phyloP scores from a whole-genome alignment of 192 early-diverging fungal genomes.

The Rhizoclosmatium sp. region DNA sequence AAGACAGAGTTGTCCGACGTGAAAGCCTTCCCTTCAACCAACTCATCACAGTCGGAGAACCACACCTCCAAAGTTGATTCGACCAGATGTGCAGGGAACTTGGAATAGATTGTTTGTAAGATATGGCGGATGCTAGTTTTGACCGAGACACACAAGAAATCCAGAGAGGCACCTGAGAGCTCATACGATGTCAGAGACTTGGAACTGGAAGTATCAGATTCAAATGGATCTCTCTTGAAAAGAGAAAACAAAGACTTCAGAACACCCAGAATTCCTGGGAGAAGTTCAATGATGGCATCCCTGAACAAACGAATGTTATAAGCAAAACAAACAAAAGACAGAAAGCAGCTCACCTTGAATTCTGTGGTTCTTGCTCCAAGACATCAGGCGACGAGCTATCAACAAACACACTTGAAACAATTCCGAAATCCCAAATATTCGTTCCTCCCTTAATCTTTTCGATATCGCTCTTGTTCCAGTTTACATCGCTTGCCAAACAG shows the following conservation, averaged over 20 bases:
- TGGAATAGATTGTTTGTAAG: slow-evolving; percentile 62
- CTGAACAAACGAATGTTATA: background rate
- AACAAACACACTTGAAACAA: slow-evolving; percentile 34
- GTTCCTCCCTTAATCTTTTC: slow-evolving; percentile 22
- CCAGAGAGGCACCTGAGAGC: slow-evolving; percentile 46
- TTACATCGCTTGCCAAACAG: slow-evolving; percentile 50
- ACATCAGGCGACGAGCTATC: slow-evolving; percentile 5
- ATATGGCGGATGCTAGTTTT: slow-evolving; percentile 57
- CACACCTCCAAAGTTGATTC: slow-evolving; percentile 74
- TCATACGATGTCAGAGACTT: background rate
- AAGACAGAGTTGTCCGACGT: slow-evolving; percentile 14
- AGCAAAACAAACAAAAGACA: background rate
- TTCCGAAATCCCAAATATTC: slow-evolving; percentile 45
- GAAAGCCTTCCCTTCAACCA: background rate
- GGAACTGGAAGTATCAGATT: background rate
- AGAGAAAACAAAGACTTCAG: slow-evolving; percentile 39
- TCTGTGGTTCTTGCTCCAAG: slow-evolving; percentile 4
- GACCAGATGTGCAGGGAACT: slow-evolving; percentile 62
- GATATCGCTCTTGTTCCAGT: slow-evolving; percentile 15
- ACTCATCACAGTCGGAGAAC: slow-evolving; percentile 50
- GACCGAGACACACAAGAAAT: slow-evolving; percentile 50
- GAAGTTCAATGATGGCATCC: slow-evolving; percentile 40
- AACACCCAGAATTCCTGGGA: slow-evolving; percentile 40
- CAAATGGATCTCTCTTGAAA: slow-evolving; percentile 32
- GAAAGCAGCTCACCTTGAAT: slow-evolving; percentile 9